Evolutionary conservation across 2,329 filamentous ascomycete genomes (phyloP).

Genomic region (Pseudogymnoascus sp.): DNA sequence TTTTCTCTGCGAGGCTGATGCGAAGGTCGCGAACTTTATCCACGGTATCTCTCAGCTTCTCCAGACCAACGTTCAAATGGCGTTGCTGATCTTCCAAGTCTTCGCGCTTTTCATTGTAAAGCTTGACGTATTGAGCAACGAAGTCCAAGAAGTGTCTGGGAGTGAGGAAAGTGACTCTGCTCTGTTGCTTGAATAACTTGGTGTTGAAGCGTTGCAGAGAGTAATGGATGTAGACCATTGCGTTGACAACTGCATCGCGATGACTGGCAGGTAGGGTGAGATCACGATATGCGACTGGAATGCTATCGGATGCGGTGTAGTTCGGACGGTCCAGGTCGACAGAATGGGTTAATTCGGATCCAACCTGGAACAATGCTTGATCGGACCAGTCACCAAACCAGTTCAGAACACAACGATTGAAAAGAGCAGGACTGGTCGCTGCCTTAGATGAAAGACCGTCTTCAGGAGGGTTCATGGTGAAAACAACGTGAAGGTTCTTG

Average conservation of each 20-base stretch:
- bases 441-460: conserved; percentile 93
- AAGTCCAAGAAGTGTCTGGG: conserved; percentile 97
- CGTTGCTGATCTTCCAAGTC: conserved; percentile 98
- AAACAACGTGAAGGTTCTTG: conserved; percentile 97
- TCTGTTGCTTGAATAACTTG: conserved; percentile 84
- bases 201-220: conserved; percentile 85
- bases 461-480: conserved; percentile 99
- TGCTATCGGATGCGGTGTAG: conserved; percentile 80
- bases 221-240: conserved; percentile 98
- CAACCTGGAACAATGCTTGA: conserved; percentile 96
- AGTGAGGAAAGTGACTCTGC: conserved; percentile 85
- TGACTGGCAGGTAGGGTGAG: conserved; percentile 80
- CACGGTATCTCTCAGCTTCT: conserved; percentile 93
- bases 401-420: conserved; percentile 99
- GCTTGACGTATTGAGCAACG: conserved; percentile 91
- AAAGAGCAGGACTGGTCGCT: conserved; percentile 92
- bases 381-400: conserved; percentile 99
- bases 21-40: conserved; percentile 93
- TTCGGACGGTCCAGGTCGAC: conserved; percentile 86
- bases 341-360: conserved; percentile 89
- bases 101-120: conserved; percentile 97
- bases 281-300: conserved; percentile 86
- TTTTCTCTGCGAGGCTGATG: conserved; percentile 87
- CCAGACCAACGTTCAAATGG: conserved; percentile 94
- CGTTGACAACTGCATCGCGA: conserved; percentile 87